phyloP scores from a whole-genome alignment of 2,329 filamentous ascomycete species.

The Ophiostoma australiae region DNA sequence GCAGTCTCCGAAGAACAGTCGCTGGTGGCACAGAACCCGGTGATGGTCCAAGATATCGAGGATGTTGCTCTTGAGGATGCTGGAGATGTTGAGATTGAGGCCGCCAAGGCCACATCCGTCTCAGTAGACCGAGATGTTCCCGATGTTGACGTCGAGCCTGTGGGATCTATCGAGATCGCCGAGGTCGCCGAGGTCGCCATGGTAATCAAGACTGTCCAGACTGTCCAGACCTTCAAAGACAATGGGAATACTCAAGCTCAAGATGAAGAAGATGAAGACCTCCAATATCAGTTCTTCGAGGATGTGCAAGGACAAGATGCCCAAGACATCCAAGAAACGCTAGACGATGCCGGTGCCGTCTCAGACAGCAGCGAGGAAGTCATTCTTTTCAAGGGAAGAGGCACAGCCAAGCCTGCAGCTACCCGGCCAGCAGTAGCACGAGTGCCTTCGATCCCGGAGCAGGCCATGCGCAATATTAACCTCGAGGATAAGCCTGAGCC shows the following conservation, averaged over 20 bases:
- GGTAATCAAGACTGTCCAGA: neutral
- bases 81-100: neutral
- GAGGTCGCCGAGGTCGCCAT: neutral
- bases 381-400: conserved; percentile 54
- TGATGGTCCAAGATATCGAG: conserved; percentile 3
- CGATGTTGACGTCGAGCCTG: neutral
- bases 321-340: neutral
- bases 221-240: neutral
- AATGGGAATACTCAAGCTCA: neutral
- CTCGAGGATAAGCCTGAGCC: neutral
- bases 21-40: neutral
- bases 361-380: conserved; percentile 67
- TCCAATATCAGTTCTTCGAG: neutral
- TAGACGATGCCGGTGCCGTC: conserved; percentile 27
- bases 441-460: neutral
- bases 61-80: neutral
- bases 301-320: conserved; percentile 5
- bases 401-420: neutral
- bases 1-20: neutral
- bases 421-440: neutral
- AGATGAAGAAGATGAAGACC: neutral
- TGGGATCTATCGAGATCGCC: neutral
- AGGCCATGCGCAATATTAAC: neutral
- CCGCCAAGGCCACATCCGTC: neutral
- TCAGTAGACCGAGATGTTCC: neutral